These are phyloP conservation scores for Colletotrichum siamense DNA, from an alignment of 2,329 filamentous ascomycete species.

Conservation along the genomic window DNA sequence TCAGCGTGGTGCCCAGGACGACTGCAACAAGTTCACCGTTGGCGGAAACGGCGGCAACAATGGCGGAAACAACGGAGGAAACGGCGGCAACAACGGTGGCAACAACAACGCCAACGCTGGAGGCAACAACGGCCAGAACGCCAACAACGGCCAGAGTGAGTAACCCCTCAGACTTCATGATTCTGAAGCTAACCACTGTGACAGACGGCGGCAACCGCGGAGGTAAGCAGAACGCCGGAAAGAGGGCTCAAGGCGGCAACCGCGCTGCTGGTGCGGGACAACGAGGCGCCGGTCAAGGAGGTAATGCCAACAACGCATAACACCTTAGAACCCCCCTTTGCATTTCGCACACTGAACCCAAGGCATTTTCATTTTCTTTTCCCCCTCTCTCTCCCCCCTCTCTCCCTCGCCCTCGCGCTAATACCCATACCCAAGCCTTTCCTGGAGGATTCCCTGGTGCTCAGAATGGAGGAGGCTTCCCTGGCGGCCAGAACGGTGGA, in stretches of 20 bases:
- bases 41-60: slow-evolving; percentile 26
- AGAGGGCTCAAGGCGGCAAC: background rate
- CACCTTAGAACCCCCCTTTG: slow-evolving; percentile 9
- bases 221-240: slow-evolving; percentile 8
- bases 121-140: slow-evolving; percentile 18
- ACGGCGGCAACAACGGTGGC: slow-evolving; percentile 20
- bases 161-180: background rate
- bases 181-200: background rate
- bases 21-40: slow-evolving; percentile 47
- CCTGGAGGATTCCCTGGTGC: background rate
- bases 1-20: slow-evolving; percentile 70
- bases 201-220: background rate
- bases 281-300: slow-evolving; percentile 10
- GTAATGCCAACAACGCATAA: background rate
- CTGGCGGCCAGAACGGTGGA: background rate
- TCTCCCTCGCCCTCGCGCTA: background rate
- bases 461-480: background rate
- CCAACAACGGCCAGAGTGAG: slow-evolving; percentile 10
- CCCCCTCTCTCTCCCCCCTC: background rate
- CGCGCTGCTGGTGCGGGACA: background rate
- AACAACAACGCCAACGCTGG: slow-evolving; percentile 15
- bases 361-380: background rate
- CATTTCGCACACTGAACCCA: background rate
- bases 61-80: background rate
- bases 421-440: background rate